Evolutionary conservation across 768 basidiomycete genomes (phyloP), one percentile per base, ranked within the genome.

Genomic region (Leccinum arenicola): DNA sequence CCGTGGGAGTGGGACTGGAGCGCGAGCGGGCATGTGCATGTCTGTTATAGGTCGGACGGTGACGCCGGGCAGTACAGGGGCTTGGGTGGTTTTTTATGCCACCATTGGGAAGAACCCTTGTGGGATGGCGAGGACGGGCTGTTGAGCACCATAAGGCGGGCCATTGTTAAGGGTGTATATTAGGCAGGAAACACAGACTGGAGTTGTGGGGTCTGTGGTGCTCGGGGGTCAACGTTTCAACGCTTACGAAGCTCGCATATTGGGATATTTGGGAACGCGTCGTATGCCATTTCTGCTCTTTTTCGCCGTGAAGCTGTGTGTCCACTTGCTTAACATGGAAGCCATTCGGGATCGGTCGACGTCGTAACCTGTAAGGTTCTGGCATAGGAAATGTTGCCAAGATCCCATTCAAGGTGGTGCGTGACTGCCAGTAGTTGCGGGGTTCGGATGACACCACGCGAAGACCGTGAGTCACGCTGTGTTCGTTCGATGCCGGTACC

Each of bases 121-220:
- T 8, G 70, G 68, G 66, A 72, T 68, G 25, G 68, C 43, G 4
- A 64, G 45, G 23, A 71, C 8, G 10, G 70, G 72, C 33, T 74
- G 71, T n/a, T 73, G 71, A 4, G 64, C 17, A 3, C 62, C 66
- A 14, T 53, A 33, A 12, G 70, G 70, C n/a, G 64, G 69, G 59
- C 58, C 63, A 72, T 64, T 53, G 62, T 64, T 11, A 73, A 58
- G 2, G 70, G 72, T 1, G 70, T 62, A 56, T 71, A 73, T 12
- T 73, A 73, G 6, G 64, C 35, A 35, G 73, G 71, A 62, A 56
- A 73, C 0, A 55, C 45, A 0, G 71, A 23, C 56, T 55, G 65
- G 48, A 59, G 54, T 52, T 73, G 70, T 11, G 64, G 67, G 57
- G 29, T 73, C 71, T 73, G 54, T 29, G 29, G 40, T 4, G 4